A percentile compares a stretch with the other conserved stretches of the same genome.
Conservation (phyloP, 2,329 filamentous ascomycete genomes). For the Xylariaceae sp. region DNA sequence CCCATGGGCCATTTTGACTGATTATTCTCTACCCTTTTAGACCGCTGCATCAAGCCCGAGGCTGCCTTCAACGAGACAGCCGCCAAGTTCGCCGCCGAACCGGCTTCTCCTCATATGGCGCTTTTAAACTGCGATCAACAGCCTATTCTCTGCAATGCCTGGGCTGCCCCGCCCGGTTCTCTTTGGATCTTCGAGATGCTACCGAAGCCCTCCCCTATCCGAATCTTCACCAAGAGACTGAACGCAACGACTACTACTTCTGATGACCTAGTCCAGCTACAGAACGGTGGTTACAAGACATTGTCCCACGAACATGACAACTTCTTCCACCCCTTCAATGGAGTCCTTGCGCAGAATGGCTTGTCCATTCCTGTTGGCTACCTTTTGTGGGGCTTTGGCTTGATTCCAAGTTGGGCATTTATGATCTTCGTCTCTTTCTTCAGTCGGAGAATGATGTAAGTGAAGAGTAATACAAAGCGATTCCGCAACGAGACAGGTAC, state of each 20-base stretch:
- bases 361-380: slow-evolving; percentile 62
- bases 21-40: slow-evolving; percentile 29
- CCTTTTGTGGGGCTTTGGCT: slow-evolving; percentile 58
- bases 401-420: slow-evolving; percentile 68
- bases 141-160: slow-evolving; percentile 68
- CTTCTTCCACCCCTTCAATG: slow-evolving; percentile 71
- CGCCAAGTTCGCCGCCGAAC: slow-evolving; percentile 54
- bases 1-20: background rate
- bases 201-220: slow-evolving; percentile 57
- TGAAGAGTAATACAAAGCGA: slow-evolving; percentile 19
- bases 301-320: slow-evolving; percentile 49
- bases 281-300: slow-evolving; percentile 45
- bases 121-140: slow-evolving; percentile 69
- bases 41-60: slow-evolving; percentile 60
- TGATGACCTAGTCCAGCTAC: slow-evolving; percentile 56
- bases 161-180: slow-evolving; percentile 59
- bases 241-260: slow-evolving; percentile 65
- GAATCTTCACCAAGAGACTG: slow-evolving; percentile 59
- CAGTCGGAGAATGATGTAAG: slow-evolving; percentile 72
- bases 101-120: slow-evolving; percentile 61
- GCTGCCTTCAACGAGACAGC: slow-evolving; percentile 62
- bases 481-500: slow-evolving; percentile 8
- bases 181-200: slow-evolving; percentile 65
- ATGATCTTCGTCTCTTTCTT: slow-evolving; percentile 71
- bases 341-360: slow-evolving; percentile 56